phyloP scores from a whole-genome alignment of 1,139 yeast species.

The Pichia sp. region DNA sequence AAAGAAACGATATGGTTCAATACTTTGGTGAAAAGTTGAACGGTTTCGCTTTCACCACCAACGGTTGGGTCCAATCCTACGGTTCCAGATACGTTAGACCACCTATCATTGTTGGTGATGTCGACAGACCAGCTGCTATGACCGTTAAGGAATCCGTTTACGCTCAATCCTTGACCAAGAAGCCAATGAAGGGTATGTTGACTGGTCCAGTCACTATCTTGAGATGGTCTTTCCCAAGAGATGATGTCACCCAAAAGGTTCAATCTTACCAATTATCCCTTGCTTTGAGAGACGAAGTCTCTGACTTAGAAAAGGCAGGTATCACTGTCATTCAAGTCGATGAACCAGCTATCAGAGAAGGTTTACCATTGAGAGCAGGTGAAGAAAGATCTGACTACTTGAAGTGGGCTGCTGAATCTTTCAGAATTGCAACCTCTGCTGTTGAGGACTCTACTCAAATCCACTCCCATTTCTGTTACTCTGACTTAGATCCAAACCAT shows the following conservation, averaged over 20 bases:
- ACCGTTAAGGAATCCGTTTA: slow-evolving; percentile 98
- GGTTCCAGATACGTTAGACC: slow-evolving; percentile 99
- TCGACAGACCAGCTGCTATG: slow-evolving; percentile 97
- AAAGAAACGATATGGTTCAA: slow-evolving; percentile 99
- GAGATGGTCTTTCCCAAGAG: slow-evolving; percentile 99
- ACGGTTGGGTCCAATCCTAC: slow-evolving; percentile 99
- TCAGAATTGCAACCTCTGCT: slow-evolving; percentile 99
- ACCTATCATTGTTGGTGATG: slow-evolving; percentile 98
- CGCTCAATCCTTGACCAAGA: slow-evolving; percentile 92
- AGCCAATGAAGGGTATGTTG: slow-evolving; percentile 99
- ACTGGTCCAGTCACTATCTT: slow-evolving; percentile 99
- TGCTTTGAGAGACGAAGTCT: slow-evolving; percentile 97
- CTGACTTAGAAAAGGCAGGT: slow-evolving; percentile 97
- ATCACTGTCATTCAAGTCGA: slow-evolving; percentile 97
- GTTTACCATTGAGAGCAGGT: slow-evolving; percentile 98
- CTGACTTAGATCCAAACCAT: slow-evolving; percentile 98
- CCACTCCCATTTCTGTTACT: slow-evolving; percentile 99
- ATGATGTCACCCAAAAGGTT: slow-evolving; percentile 87
- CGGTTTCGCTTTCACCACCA: slow-evolving; percentile 96
- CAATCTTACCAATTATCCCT: slow-evolving; percentile 97
- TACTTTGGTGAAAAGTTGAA: slow-evolving; percentile 98
- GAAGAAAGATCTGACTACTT: slow-evolving; percentile 93
- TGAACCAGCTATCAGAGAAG: slow-evolving; percentile 99
- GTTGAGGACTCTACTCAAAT: slow-evolving; percentile 93
- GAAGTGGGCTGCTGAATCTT: slow-evolving; percentile 98